Evolutionary conservation across 345 rosid genomes (phyloP).

Genomic region (Capsella bursapastoris): DNA sequence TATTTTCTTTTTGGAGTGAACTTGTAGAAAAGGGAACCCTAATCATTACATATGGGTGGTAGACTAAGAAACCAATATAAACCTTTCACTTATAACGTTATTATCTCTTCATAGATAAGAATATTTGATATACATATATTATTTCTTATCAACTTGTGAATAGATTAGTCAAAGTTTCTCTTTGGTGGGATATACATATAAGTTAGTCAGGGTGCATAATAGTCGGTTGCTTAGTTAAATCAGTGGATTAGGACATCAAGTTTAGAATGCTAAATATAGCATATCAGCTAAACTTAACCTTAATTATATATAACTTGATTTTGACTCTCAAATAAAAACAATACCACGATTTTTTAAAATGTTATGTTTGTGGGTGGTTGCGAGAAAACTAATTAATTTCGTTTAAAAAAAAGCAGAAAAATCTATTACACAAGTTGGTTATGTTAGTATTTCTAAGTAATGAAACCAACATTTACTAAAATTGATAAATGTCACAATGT

Average conservation of each 20-base stretch:
- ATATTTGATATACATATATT: too few relatives aligned
- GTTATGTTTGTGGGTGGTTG: too few relatives aligned
- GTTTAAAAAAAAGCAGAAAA: too few relatives aligned
- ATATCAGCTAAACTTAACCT: neutral
- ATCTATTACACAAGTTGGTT: too few relatives aligned
- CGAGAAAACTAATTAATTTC: too few relatives aligned
- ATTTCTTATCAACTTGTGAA: neutral
- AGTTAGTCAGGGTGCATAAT: conserved; percentile 1
- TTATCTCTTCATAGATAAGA: conserved; percentile 37
- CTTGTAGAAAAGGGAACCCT: conserved; percentile 39
- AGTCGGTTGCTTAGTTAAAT: neutral
- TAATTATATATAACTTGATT: conserved; percentile 6
- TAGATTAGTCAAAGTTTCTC: conserved; percentile 10
- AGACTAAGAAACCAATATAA: conserved; percentile 16
- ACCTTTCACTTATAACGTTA: conserved; percentile 21
- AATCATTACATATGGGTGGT: conserved; percentile 39
- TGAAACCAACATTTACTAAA: neutral
- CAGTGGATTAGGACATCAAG: conserved; percentile 22
- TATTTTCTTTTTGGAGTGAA: conserved; percentile 38
- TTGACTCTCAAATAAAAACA: neutral
- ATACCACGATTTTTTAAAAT: neutral
- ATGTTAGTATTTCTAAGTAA: neutral
- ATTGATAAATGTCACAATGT: neutral
- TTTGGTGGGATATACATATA: neutral
- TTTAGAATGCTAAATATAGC: conserved; percentile 15